Evolutionary conservation across 163 green algal genomes (phyloP), one percentile per base, ranked within the genome.

Genomic region (Coccomyxa subellipsoidea): DNA sequence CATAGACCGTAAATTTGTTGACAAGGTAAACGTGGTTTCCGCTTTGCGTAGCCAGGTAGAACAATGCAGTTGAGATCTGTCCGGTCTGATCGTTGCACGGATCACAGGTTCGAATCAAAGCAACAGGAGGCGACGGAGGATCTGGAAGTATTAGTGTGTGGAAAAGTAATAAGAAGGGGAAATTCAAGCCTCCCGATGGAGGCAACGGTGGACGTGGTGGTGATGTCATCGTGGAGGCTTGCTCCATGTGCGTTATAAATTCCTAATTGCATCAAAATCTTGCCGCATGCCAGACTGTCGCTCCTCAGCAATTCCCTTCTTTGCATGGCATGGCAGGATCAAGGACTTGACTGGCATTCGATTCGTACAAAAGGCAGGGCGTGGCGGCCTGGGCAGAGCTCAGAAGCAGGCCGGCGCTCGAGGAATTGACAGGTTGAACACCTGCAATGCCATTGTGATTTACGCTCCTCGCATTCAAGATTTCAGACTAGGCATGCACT

Each of bases 201-300:
- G 89, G 89, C 73, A 89, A 88, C 76, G 89, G 87, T 2, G 89
- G 89, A 27, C 32, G 77, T 77, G 89, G 89, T 4, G 89, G 87
- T 6, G 82, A 87, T 36, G 83, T 92, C 2, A 59, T 90, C 0
- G 27, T 92, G 15, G 71, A 82, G 32, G 86, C 88, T 12, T 82
- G 70, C 35, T n/a, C 82, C 77, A 70, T 79, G 86, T 90, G 38
- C 77, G 82, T 77, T 34, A 18, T 23, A 73, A 23, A 73, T 12
- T 10, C 27, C n/a, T n/a, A n/a, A n/a, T n/a, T n/a, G n/a, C n/a
- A n/a, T n/a, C n/a, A n/a, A n/a, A n/a, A n/a, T n/a, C n/a, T n/a
- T n/a, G n/a, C n/a, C n/a, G n/a, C n/a, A n/a, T n/a, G n/a, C n/a
- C n/a, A n/a, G n/a, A n/a, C n/a, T n/a, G n/a, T n/a, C n/a, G n/a